Percentiles rank a stretch among this genome's conserved stretches.
Conservation (phyloP, 495 filamentous ascomycete species). For the Penicillium arizonense region DNA sequence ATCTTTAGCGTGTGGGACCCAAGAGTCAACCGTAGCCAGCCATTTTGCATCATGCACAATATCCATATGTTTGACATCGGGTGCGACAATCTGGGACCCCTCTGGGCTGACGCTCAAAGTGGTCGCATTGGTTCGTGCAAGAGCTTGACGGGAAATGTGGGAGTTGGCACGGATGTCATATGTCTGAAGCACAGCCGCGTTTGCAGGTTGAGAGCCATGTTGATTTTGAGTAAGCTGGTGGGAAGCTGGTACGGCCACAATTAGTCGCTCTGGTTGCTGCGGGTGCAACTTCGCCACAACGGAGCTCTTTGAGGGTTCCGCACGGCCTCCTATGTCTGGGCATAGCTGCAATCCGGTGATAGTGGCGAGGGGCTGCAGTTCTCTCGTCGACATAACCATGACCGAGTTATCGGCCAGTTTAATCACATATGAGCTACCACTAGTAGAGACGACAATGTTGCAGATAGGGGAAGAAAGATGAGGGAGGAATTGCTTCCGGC, state of each 20-base stretch:
- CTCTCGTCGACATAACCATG: constrained; percentile 84
- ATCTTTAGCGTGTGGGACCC: constrained; percentile 70
- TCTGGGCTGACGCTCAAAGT: constrained; percentile 71
- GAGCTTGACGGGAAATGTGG: constrained; percentile 77
- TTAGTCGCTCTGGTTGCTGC: constrained; percentile 52
- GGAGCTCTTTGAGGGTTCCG: constrained; percentile 16
- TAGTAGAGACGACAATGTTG: constrained; percentile 76
- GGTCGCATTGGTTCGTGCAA: constrained; percentile 84
- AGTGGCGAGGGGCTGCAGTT: constrained; percentile 75
- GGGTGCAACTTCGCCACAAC: constrained; percentile 49
- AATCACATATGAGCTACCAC: constrained; percentile 75
- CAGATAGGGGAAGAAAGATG: constrained; percentile 83
- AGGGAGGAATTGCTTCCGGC: constrained; percentile 73
- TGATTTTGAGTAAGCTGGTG: constrained; percentile 37
- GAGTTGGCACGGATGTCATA: constrained; percentile 73
- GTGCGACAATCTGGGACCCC: constrained; percentile 64
- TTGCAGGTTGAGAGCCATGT: constrained; percentile 24
- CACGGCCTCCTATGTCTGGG: constrained; percentile 13
- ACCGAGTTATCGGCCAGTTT: constrained; percentile 86
- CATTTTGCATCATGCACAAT: constrained; percentile 79
- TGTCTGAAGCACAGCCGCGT: constrained; percentile 68
- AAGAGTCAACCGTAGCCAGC: constrained; percentile 90
- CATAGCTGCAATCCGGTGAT: constrained; percentile 76
- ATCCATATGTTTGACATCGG: constrained; percentile 68
- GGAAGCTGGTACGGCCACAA: constrained; percentile 58